A percentile compares a stretch with the other conserved stretches of the same genome.
Evolutionary conservation across 2,329 filamentous ascomycete species (phyloP).

Genomic region (Mariannaea sp.): DNA sequence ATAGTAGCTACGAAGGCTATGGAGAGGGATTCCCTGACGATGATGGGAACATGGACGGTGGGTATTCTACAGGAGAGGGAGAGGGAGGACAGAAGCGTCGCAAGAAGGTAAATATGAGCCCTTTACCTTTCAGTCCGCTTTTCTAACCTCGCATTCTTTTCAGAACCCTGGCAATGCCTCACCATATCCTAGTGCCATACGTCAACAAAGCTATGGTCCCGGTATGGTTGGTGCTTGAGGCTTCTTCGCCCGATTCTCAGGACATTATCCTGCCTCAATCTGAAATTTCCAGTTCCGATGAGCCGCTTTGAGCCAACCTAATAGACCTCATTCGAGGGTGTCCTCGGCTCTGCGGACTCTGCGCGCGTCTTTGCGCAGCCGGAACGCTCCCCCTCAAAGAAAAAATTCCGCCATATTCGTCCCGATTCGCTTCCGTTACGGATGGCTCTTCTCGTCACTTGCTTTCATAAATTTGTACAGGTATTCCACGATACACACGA

Average conservation of each 20-base stretch:
- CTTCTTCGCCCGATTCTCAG: too few species aligned
- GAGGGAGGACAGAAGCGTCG: slow-evolving; percentile 68
- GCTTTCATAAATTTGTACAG: slow-evolving; percentile 38
- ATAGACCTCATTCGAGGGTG: slow-evolving; percentile 21
- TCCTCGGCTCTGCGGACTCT: slow-evolving; percentile 14
- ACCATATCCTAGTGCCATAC: slow-evolving; percentile 50
- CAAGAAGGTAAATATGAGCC: slow-evolving; percentile 60
- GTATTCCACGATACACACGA: slow-evolving; percentile 39
- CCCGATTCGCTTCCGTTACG: slow-evolving; percentile 19
- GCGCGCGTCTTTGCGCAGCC: slow-evolving; percentile 12
- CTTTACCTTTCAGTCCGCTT: slow-evolving; percentile 15
- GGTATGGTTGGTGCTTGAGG: slow-evolving; percentile 62
- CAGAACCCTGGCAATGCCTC: slow-evolving; percentile 55
- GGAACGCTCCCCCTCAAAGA: too few species aligned
- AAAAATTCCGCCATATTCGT: slow-evolving; percentile 9
- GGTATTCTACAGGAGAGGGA: slow-evolving; percentile 75
- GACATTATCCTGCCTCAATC: neutral
- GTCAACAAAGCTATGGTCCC: slow-evolving; percentile 60
- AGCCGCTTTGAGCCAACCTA: slow-evolving; percentile 12
- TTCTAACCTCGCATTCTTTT: slow-evolving; percentile 47
- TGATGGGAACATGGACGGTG: slow-evolving; percentile 59
- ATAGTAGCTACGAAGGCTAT: slow-evolving; percentile 76
- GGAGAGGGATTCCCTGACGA: slow-evolving; percentile 73
- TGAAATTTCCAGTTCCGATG: neutral
- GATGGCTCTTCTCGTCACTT: slow-evolving; percentile 20